Evolutionary conservation across 2,329 filamentous ascomycete genomes (phyloP).

Genomic region (Calonectria pseudoreteaudii): DNA sequence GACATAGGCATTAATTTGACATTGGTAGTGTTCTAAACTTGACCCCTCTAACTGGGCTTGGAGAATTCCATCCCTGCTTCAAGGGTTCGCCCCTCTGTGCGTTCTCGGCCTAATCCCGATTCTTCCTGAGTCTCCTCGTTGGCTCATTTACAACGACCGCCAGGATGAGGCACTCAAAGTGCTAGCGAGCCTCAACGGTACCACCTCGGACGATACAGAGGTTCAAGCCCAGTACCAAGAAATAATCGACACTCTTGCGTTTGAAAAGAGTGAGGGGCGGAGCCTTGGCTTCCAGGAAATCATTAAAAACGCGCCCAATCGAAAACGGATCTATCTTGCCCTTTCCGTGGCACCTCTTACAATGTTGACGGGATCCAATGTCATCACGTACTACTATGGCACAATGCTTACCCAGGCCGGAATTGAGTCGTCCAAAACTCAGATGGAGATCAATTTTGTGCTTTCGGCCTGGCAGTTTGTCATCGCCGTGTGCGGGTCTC

Average conservation of each 20-base stretch:
- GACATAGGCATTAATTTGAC: neutral
- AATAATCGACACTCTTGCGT: neutral
- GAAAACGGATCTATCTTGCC: neutral
- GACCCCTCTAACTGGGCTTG: neutral
- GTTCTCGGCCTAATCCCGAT: neutral
- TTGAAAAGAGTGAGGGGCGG: neutral
- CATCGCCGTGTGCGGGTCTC: neutral
- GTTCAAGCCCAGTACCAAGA: neutral
- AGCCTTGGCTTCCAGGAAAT: neutral
- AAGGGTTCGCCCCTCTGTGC: neutral
- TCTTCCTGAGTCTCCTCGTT: neutral
- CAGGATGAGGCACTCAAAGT: neutral
- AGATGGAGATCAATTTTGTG: neutral
- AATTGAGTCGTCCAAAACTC: neutral
- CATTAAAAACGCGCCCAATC: neutral
- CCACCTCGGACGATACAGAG: neutral
- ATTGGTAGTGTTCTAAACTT: neutral
- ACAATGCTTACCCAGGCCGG: neutral
- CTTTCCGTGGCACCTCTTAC: conserved; percentile 48
- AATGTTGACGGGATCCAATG: neutral
- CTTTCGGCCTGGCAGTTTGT: neutral
- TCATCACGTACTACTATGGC: conserved; percentile 1
- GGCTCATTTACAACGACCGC: neutral
- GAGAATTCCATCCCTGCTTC: neutral
- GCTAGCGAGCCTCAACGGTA: neutral